These are phyloP conservation scores for Zygotorulaspora sp. DNA, from an alignment of 805 yeast genomes.

Conservation along the genomic window DNA sequence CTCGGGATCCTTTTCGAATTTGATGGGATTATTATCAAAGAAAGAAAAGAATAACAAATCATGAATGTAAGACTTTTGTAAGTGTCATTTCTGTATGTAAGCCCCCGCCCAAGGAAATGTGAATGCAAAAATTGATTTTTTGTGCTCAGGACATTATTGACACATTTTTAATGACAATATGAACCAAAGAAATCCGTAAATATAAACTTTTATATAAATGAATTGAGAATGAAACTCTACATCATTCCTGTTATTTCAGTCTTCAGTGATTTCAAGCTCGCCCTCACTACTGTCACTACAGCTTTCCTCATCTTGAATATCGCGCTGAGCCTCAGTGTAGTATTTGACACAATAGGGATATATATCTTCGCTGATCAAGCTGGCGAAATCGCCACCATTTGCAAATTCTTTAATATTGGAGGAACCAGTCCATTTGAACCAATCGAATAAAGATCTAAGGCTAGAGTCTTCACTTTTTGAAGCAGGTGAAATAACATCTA, in stretches of 20 bases:
- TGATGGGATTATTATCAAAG: slow-evolving; percentile 16
- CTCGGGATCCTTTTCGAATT: slow-evolving; percentile 16
- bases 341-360: slow-evolving; percentile 82
- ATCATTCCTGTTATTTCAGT: not conserved
- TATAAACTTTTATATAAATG: not conserved
- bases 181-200: too few relatives aligned
- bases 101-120: too few relatives aligned
- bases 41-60: slow-evolving; percentile 19
- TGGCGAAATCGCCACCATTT: slow-evolving; percentile 73
- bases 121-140: too few relatives aligned
- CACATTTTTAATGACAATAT: too few relatives aligned
- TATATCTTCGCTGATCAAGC: slow-evolving; percentile 68
- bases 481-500: slow-evolving; percentile 39
- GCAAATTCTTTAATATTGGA: slow-evolving; percentile 75
- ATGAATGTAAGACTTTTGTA: too few relatives aligned
- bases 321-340: slow-evolving; percentile 68
- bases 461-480: slow-evolving; percentile 60
- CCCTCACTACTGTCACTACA: slow-evolving; percentile 53
- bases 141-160: too few relatives aligned
- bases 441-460: slow-evolving; percentile 81
- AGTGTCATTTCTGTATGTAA: too few relatives aligned
- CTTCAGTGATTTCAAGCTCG: slow-evolving; percentile 24
- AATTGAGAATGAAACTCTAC: not conserved
- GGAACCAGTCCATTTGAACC: slow-evolving; percentile 80
- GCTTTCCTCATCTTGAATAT: slow-evolving; percentile 53